Conservation (phyloP, 345 rosid species). For the Noccaea bulbosa region DNA sequence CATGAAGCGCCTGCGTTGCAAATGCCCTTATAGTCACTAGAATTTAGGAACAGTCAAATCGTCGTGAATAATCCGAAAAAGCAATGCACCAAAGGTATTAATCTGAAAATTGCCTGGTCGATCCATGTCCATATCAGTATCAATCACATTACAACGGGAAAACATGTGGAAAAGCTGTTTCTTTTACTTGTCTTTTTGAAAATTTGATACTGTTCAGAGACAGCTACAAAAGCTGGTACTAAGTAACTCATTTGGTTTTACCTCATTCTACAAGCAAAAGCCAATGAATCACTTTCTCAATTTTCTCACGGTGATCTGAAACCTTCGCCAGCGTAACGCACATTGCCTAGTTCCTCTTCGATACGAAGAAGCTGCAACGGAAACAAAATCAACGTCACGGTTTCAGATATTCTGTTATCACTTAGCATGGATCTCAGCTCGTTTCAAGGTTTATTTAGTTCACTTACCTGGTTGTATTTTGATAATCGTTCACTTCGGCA, state of each 20-base stretch:
- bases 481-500: conserved; percentile 95
- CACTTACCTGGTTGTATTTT: conserved; percentile 94
- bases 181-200: conserved; percentile 7
- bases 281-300: conserved; percentile 26
- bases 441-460: background rate
- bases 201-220: conserved; percentile 5
- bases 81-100: background rate
- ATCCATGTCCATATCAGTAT: conserved; percentile 4
- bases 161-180: conserved; percentile 16
- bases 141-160: conserved; percentile 29
- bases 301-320: conserved; percentile 80
- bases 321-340: conserved; percentile 79
- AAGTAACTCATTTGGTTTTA: conserved; percentile 18
- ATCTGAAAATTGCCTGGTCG: conserved; percentile 13
- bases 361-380: conserved; percentile 89
- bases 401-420: background rate
- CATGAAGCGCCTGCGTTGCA: too few relatives aligned
- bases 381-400: conserved; percentile 14
- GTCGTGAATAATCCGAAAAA: background rate
- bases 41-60: conserved; percentile 6
- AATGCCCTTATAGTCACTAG: background rate
- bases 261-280: conserved; percentile 20
- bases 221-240: conserved; percentile 29
- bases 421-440: background rate
- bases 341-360: conserved; percentile 92